Base-by-base conservation (phyloP, 768 basidiomycete genomes). In the Mycena rebaudengoi region DNA sequence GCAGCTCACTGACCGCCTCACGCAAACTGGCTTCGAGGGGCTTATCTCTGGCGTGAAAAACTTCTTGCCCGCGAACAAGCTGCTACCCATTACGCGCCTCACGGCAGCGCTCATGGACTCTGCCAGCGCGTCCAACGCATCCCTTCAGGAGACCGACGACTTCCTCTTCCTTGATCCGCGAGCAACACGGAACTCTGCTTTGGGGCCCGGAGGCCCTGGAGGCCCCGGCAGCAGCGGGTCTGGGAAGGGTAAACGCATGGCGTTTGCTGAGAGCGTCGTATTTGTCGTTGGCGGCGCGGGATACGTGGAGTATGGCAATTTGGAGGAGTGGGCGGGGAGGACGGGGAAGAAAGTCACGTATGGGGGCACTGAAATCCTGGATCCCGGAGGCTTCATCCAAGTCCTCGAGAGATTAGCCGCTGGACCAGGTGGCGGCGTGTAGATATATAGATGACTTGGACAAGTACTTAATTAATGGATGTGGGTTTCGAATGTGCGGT, bases 91-190 rank as follows among this genome's bases (percentile, higher is more conserved):
- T 45, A 98, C 98, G 0, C 90, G 98, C 12, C 83, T 99, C 30
- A 90, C 93, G 2, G 98, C 99, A 72, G 97, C 98, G 21, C 83
- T 99, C 28, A 99, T 99, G 96, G 98, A 99, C 74, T 96, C 98
- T 0, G 90, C 96, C 0, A 85, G 92, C 2, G 98, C 95, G 3
- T 92, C 94, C 26, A 96, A 96, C 62, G 93, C 96, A 74, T 98
- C 98, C 5, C 77, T 99, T 32, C 91, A 94, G 71, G 96, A 98
- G 75, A 98, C 97, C 2, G 97, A 99, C 73, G 97, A 99, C 29
- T 99, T 91, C 77, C 75, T 99, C 43, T 91, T 93, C 80, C 88
- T 99, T 56, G 97, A 99, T 75, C 97, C 97, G 10, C 90, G 92
- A 21, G 90, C 91, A 14, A 88, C 91, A 11, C 86, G 91, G 49